These are phyloP conservation scores for Hypericum perforatum DNA, from an alignment of 345 rosid genomes.

Conservation along the genomic window DNA sequence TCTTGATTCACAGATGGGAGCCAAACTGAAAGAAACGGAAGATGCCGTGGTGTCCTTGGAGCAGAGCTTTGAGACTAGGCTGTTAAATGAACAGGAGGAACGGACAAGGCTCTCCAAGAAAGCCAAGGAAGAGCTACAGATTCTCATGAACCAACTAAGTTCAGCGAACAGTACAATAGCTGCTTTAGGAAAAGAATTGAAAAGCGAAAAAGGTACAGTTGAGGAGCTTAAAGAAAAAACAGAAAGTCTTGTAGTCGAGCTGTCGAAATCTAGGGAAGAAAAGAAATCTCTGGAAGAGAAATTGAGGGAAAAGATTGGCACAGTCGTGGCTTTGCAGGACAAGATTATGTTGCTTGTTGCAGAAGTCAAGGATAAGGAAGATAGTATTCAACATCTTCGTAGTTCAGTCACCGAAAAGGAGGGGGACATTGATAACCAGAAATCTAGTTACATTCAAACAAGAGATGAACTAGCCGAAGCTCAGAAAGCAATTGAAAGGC, in stretches of 20 bases:
- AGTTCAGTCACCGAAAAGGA: slow-evolving; percentile 47
- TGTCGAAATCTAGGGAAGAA: slow-evolving; percentile 47
- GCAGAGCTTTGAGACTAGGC: slow-evolving; percentile 49
- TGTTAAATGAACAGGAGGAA: slow-evolving; percentile 58
- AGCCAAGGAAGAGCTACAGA: slow-evolving; percentile 51
- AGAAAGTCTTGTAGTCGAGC: slow-evolving; percentile 36
- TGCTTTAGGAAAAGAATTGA: slow-evolving; percentile 63
- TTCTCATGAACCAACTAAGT: slow-evolving; percentile 42
- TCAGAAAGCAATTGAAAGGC: slow-evolving; percentile 30
- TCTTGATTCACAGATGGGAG: slow-evolving; percentile 47
- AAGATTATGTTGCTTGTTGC: slow-evolving; percentile 37
- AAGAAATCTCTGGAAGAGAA: slow-evolving; percentile 46
- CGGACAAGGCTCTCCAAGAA: slow-evolving; percentile 31
- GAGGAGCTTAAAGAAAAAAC: slow-evolving; percentile 46
- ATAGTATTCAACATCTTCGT: slow-evolving; percentile 32
- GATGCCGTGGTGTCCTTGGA: slow-evolving; percentile 37
- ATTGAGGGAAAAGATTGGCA: slow-evolving; percentile 42
- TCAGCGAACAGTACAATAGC: slow-evolving; percentile 50
- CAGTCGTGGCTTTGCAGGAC: slow-evolving; percentile 44
- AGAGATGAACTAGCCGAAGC: slow-evolving; percentile 46
- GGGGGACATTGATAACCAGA: slow-evolving; percentile 41
- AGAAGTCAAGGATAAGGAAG: slow-evolving; percentile 64
- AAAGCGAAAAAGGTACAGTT: slow-evolving; percentile 44
- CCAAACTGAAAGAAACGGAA: slow-evolving; percentile 57
- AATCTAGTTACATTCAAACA: slow-evolving; percentile 31